Evolutionary conservation across 192 early-diverging fungal genomes (phyloP).

Genomic region (Piromyces finnis): DNA sequence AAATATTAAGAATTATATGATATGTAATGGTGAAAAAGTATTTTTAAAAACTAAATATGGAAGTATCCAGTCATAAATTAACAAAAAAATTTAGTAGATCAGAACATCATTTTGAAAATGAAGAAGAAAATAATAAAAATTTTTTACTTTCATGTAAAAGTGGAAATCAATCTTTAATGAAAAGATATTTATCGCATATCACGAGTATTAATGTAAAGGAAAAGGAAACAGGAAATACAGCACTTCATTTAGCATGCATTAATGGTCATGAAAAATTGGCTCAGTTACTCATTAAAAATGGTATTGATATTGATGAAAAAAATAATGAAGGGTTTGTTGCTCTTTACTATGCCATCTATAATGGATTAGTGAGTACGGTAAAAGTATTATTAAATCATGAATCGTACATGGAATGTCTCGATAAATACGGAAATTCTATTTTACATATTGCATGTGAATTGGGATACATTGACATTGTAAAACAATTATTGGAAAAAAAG

Average conservation of each 20-base stretch:
- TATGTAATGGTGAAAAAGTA: too few relatives aligned
- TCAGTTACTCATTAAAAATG: neutral
- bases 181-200: neutral
- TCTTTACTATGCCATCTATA: neutral
- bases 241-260: neutral
- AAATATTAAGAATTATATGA: too few relatives aligned
- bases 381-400: neutral
- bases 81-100: too few relatives aligned
- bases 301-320: neutral
- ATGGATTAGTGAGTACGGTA: neutral
- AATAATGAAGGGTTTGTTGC: neutral
- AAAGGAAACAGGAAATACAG: neutral
- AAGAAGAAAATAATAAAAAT: neutral
- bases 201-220: neutral
- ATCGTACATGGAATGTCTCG: neutral
- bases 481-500: neutral
- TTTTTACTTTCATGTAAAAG: neutral
- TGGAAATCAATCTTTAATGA: neutral
- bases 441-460: neutral
- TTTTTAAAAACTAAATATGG: too few relatives aligned
- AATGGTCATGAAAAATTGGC: neutral
- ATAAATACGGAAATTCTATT: neutral
- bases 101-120: neutral
- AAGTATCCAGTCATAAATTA: too few relatives aligned
- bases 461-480: neutral